Evolutionary conservation across 1,284 basidiomycete genomes (phyloP).

Genomic region (Gastroboletus turbinatus): DNA sequence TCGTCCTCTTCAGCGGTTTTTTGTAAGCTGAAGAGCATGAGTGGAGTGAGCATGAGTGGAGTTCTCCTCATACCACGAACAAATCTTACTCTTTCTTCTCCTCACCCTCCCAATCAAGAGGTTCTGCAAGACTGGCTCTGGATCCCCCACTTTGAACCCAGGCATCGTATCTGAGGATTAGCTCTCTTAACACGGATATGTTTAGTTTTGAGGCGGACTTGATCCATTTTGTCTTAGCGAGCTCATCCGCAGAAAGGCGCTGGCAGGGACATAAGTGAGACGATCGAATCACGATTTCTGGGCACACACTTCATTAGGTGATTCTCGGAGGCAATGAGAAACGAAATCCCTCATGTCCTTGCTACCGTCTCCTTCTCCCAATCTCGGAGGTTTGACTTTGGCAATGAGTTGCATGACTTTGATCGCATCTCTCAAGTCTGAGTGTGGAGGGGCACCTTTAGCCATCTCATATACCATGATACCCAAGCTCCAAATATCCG

Average conservation of each 20-base stretch:
- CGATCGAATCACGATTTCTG: not conserved
- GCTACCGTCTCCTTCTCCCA: conserved; percentile 77
- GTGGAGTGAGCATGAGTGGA: conserved; percentile 13
- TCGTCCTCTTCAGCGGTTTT: conserved; percentile 41
- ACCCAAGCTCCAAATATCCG: conserved; percentile 96
- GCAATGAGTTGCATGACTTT: conserved; percentile 92
- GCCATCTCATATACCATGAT: conserved; percentile 96
- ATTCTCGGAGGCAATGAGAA: conserved; percentile 81
- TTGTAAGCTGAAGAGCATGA: conserved; percentile 34
- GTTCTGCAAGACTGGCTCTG: conserved; percentile 75
- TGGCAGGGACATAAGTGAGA: conserved; percentile 36
- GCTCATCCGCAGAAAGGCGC: conserved; percentile 88
- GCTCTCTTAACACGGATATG: conserved; percentile 77
- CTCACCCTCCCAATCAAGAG: conserved; percentile 70
- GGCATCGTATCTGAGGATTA: conserved; percentile 72
- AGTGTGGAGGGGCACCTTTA: conserved; percentile 90
- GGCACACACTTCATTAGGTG: conserved; percentile 69
- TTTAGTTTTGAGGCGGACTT: conserved; percentile 72
- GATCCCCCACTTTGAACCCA: conserved; percentile 83
- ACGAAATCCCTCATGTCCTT: conserved; percentile 92
- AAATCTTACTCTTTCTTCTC: conserved; percentile 50
- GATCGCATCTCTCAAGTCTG: conserved; percentile 79
- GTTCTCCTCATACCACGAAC: not conserved
- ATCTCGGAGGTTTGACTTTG: conserved; percentile 79
- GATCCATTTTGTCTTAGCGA: conserved; percentile 93